These are phyloP conservation scores for Aspergillus amoenus DNA, from an alignment of 2,329 filamentous ascomycete genomes.

Conservation along the genomic window DNA sequence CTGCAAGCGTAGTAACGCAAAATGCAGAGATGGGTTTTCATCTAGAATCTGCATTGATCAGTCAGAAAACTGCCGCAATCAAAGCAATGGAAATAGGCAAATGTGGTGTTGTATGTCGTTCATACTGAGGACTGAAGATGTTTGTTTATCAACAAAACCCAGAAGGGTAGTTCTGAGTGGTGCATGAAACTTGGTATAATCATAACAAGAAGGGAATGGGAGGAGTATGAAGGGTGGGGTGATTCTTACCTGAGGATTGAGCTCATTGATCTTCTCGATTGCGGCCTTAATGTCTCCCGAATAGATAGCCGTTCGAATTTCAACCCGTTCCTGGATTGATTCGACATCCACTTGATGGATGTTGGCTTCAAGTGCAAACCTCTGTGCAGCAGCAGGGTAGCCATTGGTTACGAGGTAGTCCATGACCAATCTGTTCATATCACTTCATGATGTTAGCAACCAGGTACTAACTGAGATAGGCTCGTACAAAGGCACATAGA, in stretches of 20 bases:
- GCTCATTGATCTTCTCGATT: slow-evolving; percentile 82
- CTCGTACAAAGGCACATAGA: slow-evolving; percentile 9
- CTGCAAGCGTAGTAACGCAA: slow-evolving; percentile 84
- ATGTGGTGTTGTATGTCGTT: slow-evolving; percentile 48
- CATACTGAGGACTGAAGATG: slow-evolving; percentile 86
- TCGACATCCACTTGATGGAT: slow-evolving; percentile 70
- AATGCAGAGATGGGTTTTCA: slow-evolving; percentile 77
- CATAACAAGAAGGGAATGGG: slow-evolving; percentile 59
- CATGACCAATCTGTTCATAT: slow-evolving; percentile 92
- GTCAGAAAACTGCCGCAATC: slow-evolving; percentile 23
- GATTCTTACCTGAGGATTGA: slow-evolving; percentile 82
- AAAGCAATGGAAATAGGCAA: slow-evolving; percentile 14
- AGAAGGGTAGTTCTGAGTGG: slow-evolving; percentile 86
- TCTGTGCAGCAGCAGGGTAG: slow-evolving; percentile 87
- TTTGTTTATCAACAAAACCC: slow-evolving; percentile 83
- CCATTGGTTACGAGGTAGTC: slow-evolving; percentile 97
- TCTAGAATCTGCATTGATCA: slow-evolving; percentile 72
- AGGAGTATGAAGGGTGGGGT: slow-evolving; percentile 3
- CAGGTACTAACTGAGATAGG: slow-evolving; percentile 3
- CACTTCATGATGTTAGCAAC: slow-evolving; percentile 56
- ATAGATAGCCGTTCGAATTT: slow-evolving; percentile 83
- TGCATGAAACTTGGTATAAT: slow-evolving; percentile 99
- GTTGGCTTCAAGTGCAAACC: slow-evolving; percentile 92
- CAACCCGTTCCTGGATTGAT: slow-evolving; percentile 73
- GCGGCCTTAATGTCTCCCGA: slow-evolving; percentile 81